A percentile compares a stretch with the other conserved stretches of the same genome.
These are phyloP conservation scores for Aureobasidium subglaciale DNA, from an alignment of 2,329 filamentous ascomycete species.

Conservation along the genomic window DNA sequence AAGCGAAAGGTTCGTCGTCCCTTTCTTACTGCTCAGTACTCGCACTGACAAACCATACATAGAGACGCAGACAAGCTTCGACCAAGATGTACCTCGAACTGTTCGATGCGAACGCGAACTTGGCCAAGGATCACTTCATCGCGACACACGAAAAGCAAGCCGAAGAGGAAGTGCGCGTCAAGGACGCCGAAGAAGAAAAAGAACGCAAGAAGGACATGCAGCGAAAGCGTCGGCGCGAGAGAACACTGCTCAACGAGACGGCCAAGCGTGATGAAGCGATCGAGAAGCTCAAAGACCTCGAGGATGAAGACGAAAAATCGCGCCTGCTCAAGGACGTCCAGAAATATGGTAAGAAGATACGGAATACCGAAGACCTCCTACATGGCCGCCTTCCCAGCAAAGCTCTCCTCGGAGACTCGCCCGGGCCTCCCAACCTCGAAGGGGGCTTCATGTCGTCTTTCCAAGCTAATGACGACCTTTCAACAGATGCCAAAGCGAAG, in stretches of 20 bases:
- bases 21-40: neutral
- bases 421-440: constrained; percentile 71
- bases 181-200: constrained; percentile 89
- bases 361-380: constrained; percentile 79
- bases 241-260: constrained; percentile 81
- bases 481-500: constrained; percentile 16
- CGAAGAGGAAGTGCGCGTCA: constrained; percentile 77
- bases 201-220: constrained; percentile 99
- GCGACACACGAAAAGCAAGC: constrained; percentile 72
- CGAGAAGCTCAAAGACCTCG: constrained; percentile 66
- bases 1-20: constrained; percentile 55
- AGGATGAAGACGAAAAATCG: constrained; percentile 74
- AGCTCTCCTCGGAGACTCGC: constrained; percentile 64
- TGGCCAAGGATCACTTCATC: constrained; percentile 69
- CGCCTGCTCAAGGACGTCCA: constrained; percentile 80
- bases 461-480: constrained; percentile 38
- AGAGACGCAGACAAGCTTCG: constrained; percentile 54
- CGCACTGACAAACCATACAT: constrained; percentile 18
- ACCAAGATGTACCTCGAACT: constrained; percentile 50
- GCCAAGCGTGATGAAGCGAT: constrained; percentile 77
- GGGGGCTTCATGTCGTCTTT: constrained; percentile 83
- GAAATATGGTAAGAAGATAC: constrained; percentile 85
- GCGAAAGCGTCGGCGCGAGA: constrained; percentile 88
- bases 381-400: constrained; percentile 70
- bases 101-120: constrained; percentile 60